Evolutionary conservation across 768 basidiomycete species (phyloP).

Genomic region (Epithele typhae): DNA sequence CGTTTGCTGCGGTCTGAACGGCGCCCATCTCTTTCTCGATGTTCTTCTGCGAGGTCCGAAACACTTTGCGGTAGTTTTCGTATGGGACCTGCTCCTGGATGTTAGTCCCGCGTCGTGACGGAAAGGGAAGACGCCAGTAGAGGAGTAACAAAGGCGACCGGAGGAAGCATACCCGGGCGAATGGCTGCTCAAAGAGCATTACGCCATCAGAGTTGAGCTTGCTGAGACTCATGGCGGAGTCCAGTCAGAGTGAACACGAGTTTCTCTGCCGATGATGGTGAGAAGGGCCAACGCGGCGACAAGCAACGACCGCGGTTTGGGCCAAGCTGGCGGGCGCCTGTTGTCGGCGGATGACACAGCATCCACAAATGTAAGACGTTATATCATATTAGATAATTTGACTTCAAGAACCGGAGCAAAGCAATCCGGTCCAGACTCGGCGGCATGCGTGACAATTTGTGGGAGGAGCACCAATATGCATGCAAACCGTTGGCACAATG

Average conservation of each 20-base stretch:
- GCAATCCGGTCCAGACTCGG: too few relatives aligned
- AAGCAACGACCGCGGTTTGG: not conserved
- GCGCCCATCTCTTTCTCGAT: slow-evolving; percentile 75
- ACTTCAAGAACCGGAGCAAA: too few relatives aligned
- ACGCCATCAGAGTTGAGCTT: slow-evolving; percentile 71
- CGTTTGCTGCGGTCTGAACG: slow-evolving; percentile 51
- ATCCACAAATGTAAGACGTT: too few relatives aligned
- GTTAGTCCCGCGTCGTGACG: not conserved
- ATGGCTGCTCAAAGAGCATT: slow-evolving; percentile 82
- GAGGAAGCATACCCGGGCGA: slow-evolving; percentile 52
- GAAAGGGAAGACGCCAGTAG: not conserved
- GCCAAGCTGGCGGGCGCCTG: too few relatives aligned
- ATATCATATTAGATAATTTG: too few relatives aligned
- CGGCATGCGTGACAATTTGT: too few relatives aligned
- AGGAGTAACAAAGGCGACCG: not conserved
- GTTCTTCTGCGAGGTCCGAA: slow-evolving; percentile 74
- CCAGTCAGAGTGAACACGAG: not conserved
- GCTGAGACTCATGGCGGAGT: slow-evolving; percentile 24
- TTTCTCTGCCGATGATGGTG: not conserved
- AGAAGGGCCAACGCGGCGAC: not conserved
- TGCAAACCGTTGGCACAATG: too few relatives aligned
- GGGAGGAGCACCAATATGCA: too few relatives aligned
- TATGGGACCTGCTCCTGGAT: slow-evolving; percentile 64
- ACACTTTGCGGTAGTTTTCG: slow-evolving; percentile 86
- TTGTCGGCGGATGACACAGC: too few relatives aligned